Base-by-base conservation (phyloP, 345 rosid genomes). In the Corymbia maculata region DNA sequence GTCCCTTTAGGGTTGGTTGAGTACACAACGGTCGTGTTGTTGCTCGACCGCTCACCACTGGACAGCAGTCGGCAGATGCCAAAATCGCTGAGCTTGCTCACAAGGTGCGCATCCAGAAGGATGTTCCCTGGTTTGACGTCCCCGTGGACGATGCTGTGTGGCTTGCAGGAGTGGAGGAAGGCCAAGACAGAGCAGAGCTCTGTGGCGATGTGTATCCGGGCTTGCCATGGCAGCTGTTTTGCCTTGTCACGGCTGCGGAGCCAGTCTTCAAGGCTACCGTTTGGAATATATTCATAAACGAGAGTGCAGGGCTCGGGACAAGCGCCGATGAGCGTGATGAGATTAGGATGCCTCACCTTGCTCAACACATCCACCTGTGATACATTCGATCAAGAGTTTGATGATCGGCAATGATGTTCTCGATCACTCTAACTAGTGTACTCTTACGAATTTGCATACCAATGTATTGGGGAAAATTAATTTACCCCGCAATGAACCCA, bases 201-300 rank as follows among this genome's bases (percentile, higher is more conserved):
- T 11, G 95, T 88, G 70, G 95, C 98, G 79, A 97, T 93, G 88
- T 96, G 93, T 47, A 95, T 93, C 47, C 99, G 95, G 59, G 93
- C 92, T 91, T 93, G 97, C 98, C 99, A 97, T 51, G 97, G 92
- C 87, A 97, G 88, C 14, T 98, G 98, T 3, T 96, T 92, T 57
- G 97, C 92, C 89, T 94, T 96, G 89, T 92, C 95, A 87, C 52
- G 91, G 91, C 98, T 95, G 94, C 89, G 90, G 85, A 97, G 95
- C 86, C 97, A 93, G 86, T 97, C 97, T 92, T 97, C 99, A 75
- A 96, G 98, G 88, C 98, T 97, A 79, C 98, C 99, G 91, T 95
- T 95, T 36, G 13, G 97, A 87, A 96, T 92, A 92, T 91, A 95
- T 90, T 96, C 97, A 12, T 96, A 95, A 66, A 96, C 79, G 52